Percentiles rank a stretch among this genome's conserved stretches.
phyloP scores from a whole-genome alignment of 805 yeast species.

The Middelhovenomyces tepae region DNA sequence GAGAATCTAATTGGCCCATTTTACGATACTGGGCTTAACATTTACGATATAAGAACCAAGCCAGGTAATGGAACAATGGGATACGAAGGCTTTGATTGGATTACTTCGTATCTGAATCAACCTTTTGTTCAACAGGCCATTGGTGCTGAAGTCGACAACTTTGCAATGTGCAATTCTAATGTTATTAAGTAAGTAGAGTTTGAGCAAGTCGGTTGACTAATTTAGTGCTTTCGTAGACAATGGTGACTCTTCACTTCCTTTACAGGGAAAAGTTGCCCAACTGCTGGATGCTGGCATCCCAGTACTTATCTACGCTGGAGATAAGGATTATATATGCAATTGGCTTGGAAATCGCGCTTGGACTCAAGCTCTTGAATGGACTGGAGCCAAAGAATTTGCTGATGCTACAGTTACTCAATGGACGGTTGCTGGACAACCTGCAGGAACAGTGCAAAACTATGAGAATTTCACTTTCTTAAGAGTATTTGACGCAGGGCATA shows the following conservation, averaged over 20 bases:
- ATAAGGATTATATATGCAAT: slow-evolving; percentile 87
- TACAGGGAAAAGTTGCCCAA: slow-evolving; percentile 57
- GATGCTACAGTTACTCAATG: slow-evolving; percentile 27
- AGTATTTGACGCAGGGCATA: slow-evolving; percentile 86
- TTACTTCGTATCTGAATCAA: slow-evolving; percentile 66
- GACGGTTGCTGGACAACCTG: slow-evolving; percentile 35
- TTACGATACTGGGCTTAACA: slow-evolving; percentile 73
- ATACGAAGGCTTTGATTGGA: slow-evolving; percentile 62
- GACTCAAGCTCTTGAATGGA: slow-evolving; percentile 62
- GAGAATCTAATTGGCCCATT: slow-evolving; percentile 73
- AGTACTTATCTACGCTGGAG: slow-evolving; percentile 84
- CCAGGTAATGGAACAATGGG: slow-evolving; percentile 41
- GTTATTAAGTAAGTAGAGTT: slow-evolving; percentile 59
- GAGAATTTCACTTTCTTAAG: slow-evolving; percentile 73
- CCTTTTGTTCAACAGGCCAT: slow-evolving; percentile 65
- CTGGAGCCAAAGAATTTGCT: slow-evolving; percentile 44
- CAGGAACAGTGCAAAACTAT: slow-evolving; percentile 67
- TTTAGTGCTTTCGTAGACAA: slow-evolving; percentile 35
- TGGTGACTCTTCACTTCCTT: slow-evolving; percentile 87
- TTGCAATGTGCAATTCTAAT: slow-evolving; percentile 43
- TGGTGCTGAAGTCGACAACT: slow-evolving; percentile 80
- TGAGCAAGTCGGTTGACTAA: background rate
- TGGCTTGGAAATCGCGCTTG: slow-evolving; percentile 91
- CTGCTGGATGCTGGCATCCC: slow-evolving; percentile 66
- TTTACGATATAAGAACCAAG: slow-evolving; percentile 75